Evolutionary conservation across 805 yeast genomes (phyloP).

Genomic region (Hanseniaspora vineae): DNA sequence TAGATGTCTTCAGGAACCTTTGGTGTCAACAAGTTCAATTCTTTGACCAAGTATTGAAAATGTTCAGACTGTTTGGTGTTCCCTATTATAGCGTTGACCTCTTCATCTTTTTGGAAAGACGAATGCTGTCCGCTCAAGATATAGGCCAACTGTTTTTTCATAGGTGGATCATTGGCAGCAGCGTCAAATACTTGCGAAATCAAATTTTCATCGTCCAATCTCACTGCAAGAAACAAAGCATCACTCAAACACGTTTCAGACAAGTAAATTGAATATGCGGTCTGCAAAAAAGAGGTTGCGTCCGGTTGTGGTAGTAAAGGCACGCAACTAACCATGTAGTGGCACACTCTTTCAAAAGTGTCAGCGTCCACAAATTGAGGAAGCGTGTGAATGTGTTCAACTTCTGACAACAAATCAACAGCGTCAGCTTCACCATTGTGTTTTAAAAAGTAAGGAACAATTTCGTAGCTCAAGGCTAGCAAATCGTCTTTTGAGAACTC

Average conservation of each 20-base stretch:
- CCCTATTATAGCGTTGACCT: constrained; percentile 73
- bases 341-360: constrained; percentile 79
- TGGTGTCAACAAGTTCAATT: constrained; percentile 78
- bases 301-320: constrained; percentile 93
- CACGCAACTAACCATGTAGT: constrained; percentile 93
- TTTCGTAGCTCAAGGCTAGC: constrained; percentile 53
- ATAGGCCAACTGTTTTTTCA: constrained; percentile 85
- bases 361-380: constrained; percentile 75
- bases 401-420: constrained; percentile 80
- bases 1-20: constrained; percentile 92
- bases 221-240: constrained; percentile 80
- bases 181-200: constrained; percentile 73
- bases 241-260: constrained; percentile 71
- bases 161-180: constrained; percentile 47
- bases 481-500: constrained; percentile 31
- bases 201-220: constrained; percentile 70
- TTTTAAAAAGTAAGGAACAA: constrained; percentile 79
- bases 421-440: constrained; percentile 99
- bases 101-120: constrained; percentile 50
- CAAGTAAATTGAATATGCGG: constrained; percentile 79
- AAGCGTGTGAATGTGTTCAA: constrained; percentile 74
- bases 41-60: constrained; percentile 69
- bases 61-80: constrained; percentile 69
- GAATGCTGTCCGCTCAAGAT: constrained; percentile 72
- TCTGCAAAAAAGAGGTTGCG: constrained; percentile 69